These are phyloP conservation scores for Penicillium oxalicum DNA, from an alignment of 2,329 filamentous ascomycete species.

Conservation along the genomic window DNA sequence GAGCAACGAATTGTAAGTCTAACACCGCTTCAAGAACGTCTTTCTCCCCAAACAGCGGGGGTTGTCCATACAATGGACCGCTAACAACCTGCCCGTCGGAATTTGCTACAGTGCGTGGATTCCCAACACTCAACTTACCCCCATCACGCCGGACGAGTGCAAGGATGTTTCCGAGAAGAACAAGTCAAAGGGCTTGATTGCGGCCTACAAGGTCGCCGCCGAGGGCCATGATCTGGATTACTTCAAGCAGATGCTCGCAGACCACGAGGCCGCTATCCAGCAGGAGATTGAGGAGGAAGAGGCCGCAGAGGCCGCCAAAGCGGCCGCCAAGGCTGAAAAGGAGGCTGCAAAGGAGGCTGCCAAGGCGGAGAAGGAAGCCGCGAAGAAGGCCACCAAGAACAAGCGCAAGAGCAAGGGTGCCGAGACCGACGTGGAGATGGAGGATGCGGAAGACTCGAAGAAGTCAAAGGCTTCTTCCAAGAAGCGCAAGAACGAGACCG, in stretches of 20 bases:
- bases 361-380: background rate
- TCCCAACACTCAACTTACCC: conserved; percentile 72
- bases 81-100: conserved; percentile 2
- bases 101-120: conserved; percentile 70
- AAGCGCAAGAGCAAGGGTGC: conserved; percentile 47
- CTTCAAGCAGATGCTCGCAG: conserved; percentile 72
- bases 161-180: conserved; percentile 59
- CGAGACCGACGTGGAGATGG: conserved; percentile 50
- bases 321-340: conserved; percentile 51
- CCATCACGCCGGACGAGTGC: conserved; percentile 68
- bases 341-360: conserved; percentile 43
- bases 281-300: conserved; percentile 55
- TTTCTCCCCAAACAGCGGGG: no score
- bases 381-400: conserved; percentile 33
- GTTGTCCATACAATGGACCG: conserved; percentile 4
- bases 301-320: conserved; percentile 22
- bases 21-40: background rate
- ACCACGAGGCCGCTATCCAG: conserved; percentile 52
- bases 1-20: conserved; percentile 93
- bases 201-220: conserved; percentile 73
- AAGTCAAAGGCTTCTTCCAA: conserved; percentile 53
- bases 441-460: conserved; percentile 43
- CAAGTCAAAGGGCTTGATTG: conserved; percentile 75
- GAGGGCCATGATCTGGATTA: conserved; percentile 70
- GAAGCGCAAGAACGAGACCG: conserved; percentile 76